phyloP scores from a whole-genome alignment of 495 filamentous ascomycete species.

The Melanomma pulvis-pyrius region DNA sequence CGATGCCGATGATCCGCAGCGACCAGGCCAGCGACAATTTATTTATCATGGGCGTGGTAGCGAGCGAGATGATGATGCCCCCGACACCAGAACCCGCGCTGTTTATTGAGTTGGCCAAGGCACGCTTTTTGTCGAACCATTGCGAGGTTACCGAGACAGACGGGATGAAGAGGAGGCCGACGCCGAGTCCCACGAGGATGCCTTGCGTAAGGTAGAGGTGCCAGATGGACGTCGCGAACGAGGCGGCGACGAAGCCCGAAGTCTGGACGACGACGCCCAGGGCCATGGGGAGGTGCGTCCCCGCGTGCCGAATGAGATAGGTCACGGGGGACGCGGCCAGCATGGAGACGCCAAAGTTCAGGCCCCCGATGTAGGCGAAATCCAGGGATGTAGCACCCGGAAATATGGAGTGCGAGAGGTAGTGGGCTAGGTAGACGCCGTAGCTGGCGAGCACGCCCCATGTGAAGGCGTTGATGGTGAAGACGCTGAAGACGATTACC shows the following conservation, averaged over 20 bases:
- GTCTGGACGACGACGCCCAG: conserved; percentile 64
- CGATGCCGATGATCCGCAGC: conserved; percentile 31
- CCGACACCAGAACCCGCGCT: conserved; percentile 60
- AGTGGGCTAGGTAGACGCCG: conserved; percentile 73
- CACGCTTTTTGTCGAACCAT: conserved; percentile 56
- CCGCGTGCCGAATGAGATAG: conserved; percentile 54
- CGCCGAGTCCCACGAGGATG: conserved; percentile 54
- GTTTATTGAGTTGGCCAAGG: conserved; percentile 56
- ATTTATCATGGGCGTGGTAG: conserved; percentile 47
- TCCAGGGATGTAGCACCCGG: conserved; percentile 60
- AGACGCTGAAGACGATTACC: conserved; percentile 57
- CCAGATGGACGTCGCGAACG: conserved; percentile 70
- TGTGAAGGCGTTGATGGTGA: conserved; percentile 61
- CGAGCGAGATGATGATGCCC: conserved; percentile 57
- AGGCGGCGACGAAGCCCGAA: conserved; percentile 63
- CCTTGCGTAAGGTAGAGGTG: conserved; percentile 64
- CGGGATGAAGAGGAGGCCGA: conserved; percentile 55
- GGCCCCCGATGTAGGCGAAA: conserved; percentile 74
- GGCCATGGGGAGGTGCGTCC: conserved; percentile 61
- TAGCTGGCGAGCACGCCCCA: conserved; percentile 64
- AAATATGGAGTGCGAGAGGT: conserved; percentile 62
- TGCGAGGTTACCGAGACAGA: conserved; percentile 55
- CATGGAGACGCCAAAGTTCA: conserved; percentile 67
- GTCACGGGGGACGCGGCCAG: conserved; percentile 69
- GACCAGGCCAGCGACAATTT: conserved; percentile 31